Base-by-base conservation (phyloP, 2,329 filamentous ascomycete genomes). In the Rutstroemia sp. region DNA sequence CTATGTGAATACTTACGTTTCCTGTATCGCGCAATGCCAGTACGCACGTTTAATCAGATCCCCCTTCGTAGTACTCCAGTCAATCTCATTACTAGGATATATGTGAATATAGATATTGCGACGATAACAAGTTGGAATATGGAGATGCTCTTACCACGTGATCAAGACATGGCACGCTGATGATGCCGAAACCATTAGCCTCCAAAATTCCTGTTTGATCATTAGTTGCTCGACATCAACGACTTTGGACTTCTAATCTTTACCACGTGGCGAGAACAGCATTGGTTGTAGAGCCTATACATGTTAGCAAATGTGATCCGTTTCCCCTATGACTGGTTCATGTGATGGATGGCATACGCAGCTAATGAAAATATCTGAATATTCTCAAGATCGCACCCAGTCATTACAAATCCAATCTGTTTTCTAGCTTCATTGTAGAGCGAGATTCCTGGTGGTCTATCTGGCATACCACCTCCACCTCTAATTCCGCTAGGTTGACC, bases 371-470 rank as follows among this genome's bases (percentile, higher is more conserved):
- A 76, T 47, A 82, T 76, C 63, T 85, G 82, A 8, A 84, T 74
- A 58, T 79, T 82, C 61, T 83, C 80, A 27, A 85, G 67, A 51
- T 75, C 80, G 63, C 75, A 80, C 21, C 80, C 76, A 1, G 77
- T 77, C 52, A 79, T 64, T 9, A 77, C 73, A 64, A 83, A 83
- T 0, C 82, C 82, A 65, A 84, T 74, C n/a, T 79, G 73, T 57
- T 75, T 77, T 51, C 82, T 74, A 14, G 81, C 82, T 67, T 85
- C 82, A 60, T 85, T 85, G 69, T 85, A 85, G 38, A 83, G 74
- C 0, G 74, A 73, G 3, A 85, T 66, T 0, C 82, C 82, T 0
- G 82, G 82, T 2, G 81, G 81, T 18, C 71, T 71, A 8, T 25
- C 34, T 14, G 73, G 71, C 2, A 27, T 2, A 27, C 25, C 25